Percentiles rank a stretch among this genome's conserved stretches.
phyloP scores from a whole-genome alignment of 2,329 filamentous ascomycete species.

The Paecilomyces variotii region DNA sequence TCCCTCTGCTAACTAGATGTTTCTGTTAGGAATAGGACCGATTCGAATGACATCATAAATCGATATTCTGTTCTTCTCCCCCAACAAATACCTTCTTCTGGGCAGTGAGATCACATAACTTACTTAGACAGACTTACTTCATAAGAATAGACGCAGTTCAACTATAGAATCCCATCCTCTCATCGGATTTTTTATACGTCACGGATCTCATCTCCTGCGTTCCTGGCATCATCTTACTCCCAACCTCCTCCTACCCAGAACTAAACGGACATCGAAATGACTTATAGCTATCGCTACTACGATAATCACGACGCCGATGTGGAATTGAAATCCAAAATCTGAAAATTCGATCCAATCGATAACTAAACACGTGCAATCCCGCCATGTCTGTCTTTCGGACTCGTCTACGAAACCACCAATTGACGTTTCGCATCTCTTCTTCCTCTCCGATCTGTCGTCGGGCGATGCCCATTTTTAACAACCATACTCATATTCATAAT shows the following conservation, averaged over 20 bases:
- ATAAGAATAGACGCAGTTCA: background rate
- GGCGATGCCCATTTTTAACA: no score
- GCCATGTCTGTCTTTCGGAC: background rate
- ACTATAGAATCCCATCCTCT: background rate
- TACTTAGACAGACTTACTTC: background rate
- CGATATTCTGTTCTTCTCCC: background rate
- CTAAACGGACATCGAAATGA: background rate
- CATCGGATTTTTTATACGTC: background rate
- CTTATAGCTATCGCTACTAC: background rate
- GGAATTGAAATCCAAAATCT: background rate
- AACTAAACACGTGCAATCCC: background rate
- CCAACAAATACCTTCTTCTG: no score
- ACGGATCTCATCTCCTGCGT: background rate
- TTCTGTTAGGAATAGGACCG: background rate
- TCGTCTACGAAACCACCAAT: background rate
- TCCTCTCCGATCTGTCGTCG: background rate
- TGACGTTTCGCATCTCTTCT: background rate
- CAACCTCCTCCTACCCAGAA: background rate
- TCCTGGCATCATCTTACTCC: background rate
- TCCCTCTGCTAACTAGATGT: background rate
- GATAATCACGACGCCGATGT: background rate
- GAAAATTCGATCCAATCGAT: background rate
- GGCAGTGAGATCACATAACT: no score
- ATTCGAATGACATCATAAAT: background rate
- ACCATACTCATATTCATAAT: background rate